phyloP scores from a whole-genome alignment of 2,329 filamentous ascomycete species.

The Botrytis elliptica region DNA sequence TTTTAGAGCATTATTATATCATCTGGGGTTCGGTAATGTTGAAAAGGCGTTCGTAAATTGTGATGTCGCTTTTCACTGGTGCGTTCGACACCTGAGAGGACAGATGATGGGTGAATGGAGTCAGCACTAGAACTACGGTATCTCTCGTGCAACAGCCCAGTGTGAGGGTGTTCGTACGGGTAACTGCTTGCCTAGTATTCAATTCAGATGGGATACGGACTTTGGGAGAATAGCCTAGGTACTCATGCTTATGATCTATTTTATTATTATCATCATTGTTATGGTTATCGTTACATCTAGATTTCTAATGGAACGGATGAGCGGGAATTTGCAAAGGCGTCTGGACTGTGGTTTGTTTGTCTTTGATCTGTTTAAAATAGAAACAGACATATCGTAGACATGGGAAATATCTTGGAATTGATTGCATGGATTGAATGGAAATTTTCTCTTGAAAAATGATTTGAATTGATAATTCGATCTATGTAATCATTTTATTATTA shows the following conservation, averaged over 20 bases:
- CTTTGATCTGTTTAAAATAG: not conserved
- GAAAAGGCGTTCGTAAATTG: not conserved
- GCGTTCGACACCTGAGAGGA: not conserved
- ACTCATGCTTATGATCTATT: not conserved
- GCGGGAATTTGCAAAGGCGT: not conserved
- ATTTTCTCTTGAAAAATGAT: not conserved
- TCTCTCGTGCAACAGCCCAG: not conserved
- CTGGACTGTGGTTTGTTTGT: not conserved
- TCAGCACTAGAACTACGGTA: not conserved
- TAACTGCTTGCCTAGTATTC: not conserved
- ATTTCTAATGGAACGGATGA: not conserved
- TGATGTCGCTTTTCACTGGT: not conserved
- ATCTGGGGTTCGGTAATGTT: too few relatives aligned
- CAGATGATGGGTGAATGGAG: not conserved
- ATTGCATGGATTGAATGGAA: not conserved
- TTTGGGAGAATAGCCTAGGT: not conserved
- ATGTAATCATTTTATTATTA: not conserved
- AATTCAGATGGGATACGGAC: not conserved
- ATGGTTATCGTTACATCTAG: not conserved
- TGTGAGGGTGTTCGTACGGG: not conserved
- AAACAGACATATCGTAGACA: not conserved
- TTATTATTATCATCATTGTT: not conserved
- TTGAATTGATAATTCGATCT: not conserved
- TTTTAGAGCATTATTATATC: constrained; percentile 1
- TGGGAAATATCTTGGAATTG: not conserved